phyloP scores from a whole-genome alignment of 1,284 basidiomycete species.

The Puccinia coronata region DNA sequence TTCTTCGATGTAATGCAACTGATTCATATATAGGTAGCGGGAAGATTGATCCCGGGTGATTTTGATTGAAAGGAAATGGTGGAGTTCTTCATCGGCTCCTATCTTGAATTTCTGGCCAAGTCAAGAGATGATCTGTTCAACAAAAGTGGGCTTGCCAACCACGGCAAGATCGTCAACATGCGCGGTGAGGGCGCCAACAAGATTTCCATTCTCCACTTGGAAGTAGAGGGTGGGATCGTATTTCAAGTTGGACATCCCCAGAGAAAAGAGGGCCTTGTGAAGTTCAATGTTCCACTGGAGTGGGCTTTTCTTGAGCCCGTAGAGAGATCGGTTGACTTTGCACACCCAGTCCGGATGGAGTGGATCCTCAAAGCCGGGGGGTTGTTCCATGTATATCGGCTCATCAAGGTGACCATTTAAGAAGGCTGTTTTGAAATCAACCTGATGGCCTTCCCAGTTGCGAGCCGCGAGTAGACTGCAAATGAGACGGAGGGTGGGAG shows the following conservation, averaged over 20 bases:
- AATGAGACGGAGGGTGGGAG: not conserved
- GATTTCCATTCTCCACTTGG: not conserved
- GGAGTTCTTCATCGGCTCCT: not conserved
- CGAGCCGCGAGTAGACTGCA: not conserved
- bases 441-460: not conserved
- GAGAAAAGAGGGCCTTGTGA: not conserved
- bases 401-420: not conserved
- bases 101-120: not conserved
- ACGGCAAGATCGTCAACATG: not conserved
- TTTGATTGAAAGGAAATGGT: not conserved
- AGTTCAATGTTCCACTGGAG: not conserved
- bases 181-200: not conserved
- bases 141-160: not conserved
- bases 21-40: not conserved
- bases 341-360: not conserved
- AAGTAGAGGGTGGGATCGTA: not conserved
- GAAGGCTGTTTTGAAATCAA: constrained; percentile 14
- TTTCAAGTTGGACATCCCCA: not conserved
- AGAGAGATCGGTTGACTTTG: not conserved
- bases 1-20: too few species aligned
- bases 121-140: not conserved
- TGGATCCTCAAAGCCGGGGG: too few species aligned
- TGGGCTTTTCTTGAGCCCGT: not conserved
- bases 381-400: not conserved
- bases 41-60: not conserved